Base-by-base conservation (phyloP, 2,329 filamentous ascomycete genomes). In the Emergomyces orientalis region DNA sequence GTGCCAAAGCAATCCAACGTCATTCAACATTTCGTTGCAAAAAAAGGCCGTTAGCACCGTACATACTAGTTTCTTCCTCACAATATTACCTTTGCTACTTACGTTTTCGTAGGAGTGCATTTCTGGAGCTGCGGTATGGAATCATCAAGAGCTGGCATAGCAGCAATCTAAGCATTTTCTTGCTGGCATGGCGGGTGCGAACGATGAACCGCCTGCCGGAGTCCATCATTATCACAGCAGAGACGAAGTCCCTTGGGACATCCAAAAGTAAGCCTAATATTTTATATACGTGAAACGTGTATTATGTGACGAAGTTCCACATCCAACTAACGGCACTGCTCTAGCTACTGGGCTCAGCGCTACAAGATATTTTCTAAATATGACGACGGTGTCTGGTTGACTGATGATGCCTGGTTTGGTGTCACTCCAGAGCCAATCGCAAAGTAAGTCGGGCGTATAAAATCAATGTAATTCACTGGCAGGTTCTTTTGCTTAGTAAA, bases 381-480 rank as follows among this genome's bases (percentile, higher is more conserved):
- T 73, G 88, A 97, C 73, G 83, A 92, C 63, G 93, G 91, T 62
- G 84, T 99, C 67, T 88, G 86, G 80, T 86, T 99, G 81, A 99
- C 95, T 0, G 87, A 96, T 73, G 88, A 93, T 76, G 89, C 91
- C 61, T 99, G 94, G 94, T 99, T 94, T 74, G 94, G 92, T 62
- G 92, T 97, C 8, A 99, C 95, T 0, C 92, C 94, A 17, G 93
- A 99, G 74, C 89, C 90, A 4, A 85, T 99, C 34, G 94, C 94
- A 64, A 86, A 82, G 90, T 94, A 79, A 70, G 81, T 77, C 13
- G 34, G 22, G 58, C 41, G 55, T 30, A 51, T 61, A 37, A 25
- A n/a, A 19, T 30, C 45, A 25, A 19, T 32, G 30, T 25, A 49
- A 34, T 59, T 25, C 13, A 32, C 56, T 49, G n/a, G 19, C n/a